These are phyloP conservation scores for Gracilaria domingensis DNA, from an alignment of 23 red algal species.

Conservation along the genomic window DNA sequence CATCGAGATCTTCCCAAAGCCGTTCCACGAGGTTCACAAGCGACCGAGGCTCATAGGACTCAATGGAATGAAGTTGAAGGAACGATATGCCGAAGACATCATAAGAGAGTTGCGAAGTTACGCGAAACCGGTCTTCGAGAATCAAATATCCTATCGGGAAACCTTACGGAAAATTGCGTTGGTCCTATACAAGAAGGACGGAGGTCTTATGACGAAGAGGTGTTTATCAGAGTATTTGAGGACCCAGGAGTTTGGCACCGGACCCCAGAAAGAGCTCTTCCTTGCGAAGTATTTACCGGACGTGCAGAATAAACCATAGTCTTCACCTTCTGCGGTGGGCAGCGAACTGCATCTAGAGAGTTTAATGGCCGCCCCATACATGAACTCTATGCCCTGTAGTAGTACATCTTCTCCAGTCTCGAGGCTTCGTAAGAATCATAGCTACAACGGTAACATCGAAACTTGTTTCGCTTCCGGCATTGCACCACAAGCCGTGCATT, in stretches of 20 bases:
- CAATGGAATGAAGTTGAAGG: slow-evolving; percentile 61
- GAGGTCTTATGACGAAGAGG: slow-evolving; percentile 69
- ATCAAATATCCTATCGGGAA: slow-evolving; percentile 61
- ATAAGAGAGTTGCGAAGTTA: slow-evolving; percentile 36
- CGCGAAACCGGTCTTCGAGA: slow-evolving; percentile 32
- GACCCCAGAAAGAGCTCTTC: slow-evolving; percentile 68
- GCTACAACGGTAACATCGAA: background rate
- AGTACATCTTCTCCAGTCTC: background rate
- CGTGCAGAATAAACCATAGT: slow-evolving; percentile 9
- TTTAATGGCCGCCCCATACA: background rate
- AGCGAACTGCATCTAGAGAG: background rate
- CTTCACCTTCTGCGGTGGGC: background rate
- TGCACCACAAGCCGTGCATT: background rate
- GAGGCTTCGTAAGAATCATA: background rate
- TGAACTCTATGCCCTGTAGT: background rate
- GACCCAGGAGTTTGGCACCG: slow-evolving; percentile 67
- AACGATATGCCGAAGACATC: slow-evolving; percentile 47
- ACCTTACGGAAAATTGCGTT: slow-evolving; percentile 64
- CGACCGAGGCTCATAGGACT: slow-evolving; percentile 41
- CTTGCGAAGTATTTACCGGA: slow-evolving; percentile 48
- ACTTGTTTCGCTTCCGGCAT: background rate
- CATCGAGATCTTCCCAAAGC: slow-evolving; percentile 41
- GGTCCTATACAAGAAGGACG: slow-evolving; percentile 62
- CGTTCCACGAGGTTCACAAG: slow-evolving; percentile 53
- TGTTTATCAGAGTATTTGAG: slow-evolving; percentile 63